These are phyloP conservation scores for Russula olivacea DNA, from an alignment of 768 basidiomycete genomes.

Conservation along the genomic window DNA sequence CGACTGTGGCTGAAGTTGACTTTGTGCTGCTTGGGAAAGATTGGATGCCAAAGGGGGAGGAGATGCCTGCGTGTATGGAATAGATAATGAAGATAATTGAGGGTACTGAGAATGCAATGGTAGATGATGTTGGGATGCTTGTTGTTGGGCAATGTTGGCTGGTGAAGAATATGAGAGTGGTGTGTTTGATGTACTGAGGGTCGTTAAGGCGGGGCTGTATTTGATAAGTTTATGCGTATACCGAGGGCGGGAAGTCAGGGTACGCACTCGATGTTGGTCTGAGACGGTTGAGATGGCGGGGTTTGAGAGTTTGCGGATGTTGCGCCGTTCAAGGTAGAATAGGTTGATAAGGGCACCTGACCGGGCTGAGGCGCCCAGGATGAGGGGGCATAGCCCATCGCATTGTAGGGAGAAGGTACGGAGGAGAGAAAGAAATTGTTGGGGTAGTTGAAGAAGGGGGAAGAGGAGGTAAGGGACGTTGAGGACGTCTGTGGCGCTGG, in stretches of 20 bases:
- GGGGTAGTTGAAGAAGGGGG: slow-evolving; percentile 33
- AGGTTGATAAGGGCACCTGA: slow-evolving; percentile 58
- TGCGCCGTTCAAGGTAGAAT: slow-evolving; percentile 76
- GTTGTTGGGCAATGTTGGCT: slow-evolving; percentile 36
- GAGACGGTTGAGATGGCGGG: slow-evolving; percentile 33
- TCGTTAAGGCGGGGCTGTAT: slow-evolving; percentile 30
- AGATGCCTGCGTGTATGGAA: slow-evolving; percentile 26
- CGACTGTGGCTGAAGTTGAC: slow-evolving; percentile 29
- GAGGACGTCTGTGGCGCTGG: slow-evolving; percentile 37
- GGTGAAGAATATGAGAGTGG: slow-evolving; percentile 16
- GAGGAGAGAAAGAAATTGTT: slow-evolving; percentile 38
- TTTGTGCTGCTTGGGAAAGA: slow-evolving; percentile 17
- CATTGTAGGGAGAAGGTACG: slow-evolving; percentile 45
- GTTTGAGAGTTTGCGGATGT: slow-evolving; percentile 42
- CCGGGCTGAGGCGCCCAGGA: slow-evolving; percentile 41
- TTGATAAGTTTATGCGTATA: slow-evolving; percentile 19
- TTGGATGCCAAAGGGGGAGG: slow-evolving; percentile 17
- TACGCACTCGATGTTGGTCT: slow-evolving; percentile 26
- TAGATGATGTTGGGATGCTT: slow-evolving; percentile 42
- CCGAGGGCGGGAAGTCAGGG: background rate
- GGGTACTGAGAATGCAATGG: slow-evolving; percentile 36
- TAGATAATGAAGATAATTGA: slow-evolving; percentile 33
- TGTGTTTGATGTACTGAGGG: slow-evolving; percentile 25
- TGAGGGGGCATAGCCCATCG: slow-evolving; percentile 47
- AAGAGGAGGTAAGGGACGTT: slow-evolving; percentile 34